Base-by-base conservation (phyloP, 352 stramenopile genomes). In the Phytophthora pini region DNA sequence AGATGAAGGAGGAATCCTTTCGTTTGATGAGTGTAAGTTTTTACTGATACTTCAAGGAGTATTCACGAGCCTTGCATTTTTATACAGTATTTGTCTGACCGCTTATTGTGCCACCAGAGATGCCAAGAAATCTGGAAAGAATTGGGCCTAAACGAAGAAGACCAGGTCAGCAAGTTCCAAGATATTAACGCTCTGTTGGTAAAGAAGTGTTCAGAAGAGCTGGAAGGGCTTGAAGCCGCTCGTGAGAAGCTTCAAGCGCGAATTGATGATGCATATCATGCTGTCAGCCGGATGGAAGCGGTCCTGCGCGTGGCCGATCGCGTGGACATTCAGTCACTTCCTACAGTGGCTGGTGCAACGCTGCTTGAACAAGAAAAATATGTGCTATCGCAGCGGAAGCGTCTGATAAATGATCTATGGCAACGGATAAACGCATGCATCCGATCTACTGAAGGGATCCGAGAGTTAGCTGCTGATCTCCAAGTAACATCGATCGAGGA, bases 111-210 rank as follows among this genome's bases (percentile, higher is more conserved):
- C 20, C 53, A 34, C 38, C 51, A 92, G 80, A 66, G 69, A 52
- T 93, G 83, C 34, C 81, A 92, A 76, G 63, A 90, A 26, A 84
- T 92, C 32, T 90, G 82, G 80, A 63, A 71, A 41, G 82, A 92
- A 27, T 58, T 92, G 5, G 82, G 82, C 0, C 20, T 89, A 13
- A 76, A 79, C 41, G 70, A 74, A 45, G 71, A 84, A 49, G 76
- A 88, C 24, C 77, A 87, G 32, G 70, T 64, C 1, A 77, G 34
- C 27, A 89, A 88, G 34, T 87, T 90, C 45, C 76, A 83, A 44
- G 75, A 90, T 22, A 88, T 92, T 36, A 88, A 89, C 27, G 70
- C 64, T 7, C 32, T 88, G 2, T 47, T 90, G 51, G 12, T 89
- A n/a, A 75, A 74, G 34, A 88, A 83, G 40, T 89, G 77, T 43